Evolutionary conservation across 2,329 filamentous ascomycete genomes (phyloP).

Genomic region (Cylindrodendrum hubeiense): DNA sequence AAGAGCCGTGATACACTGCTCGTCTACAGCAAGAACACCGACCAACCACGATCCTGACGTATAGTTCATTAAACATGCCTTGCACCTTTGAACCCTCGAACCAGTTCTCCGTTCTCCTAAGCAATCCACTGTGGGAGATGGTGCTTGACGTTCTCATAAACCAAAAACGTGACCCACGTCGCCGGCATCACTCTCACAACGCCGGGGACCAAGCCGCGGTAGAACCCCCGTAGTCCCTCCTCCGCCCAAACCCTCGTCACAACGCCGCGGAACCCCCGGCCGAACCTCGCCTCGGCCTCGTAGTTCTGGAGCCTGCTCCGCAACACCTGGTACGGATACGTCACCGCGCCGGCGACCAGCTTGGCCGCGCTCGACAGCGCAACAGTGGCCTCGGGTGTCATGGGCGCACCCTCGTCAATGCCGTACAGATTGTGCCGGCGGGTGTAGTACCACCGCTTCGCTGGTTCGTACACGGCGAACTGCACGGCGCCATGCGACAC

Average conservation of each 20-base stretch:
- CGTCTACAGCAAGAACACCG: constrained; percentile 5
- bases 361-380: constrained; percentile 85
- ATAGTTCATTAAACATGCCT: neutral
- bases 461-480: constrained; percentile 91
- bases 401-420: constrained; percentile 40
- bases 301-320: constrained; percentile 91
- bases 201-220: constrained; percentile 90
- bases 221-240: constrained; percentile 88
- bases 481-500: constrained; percentile 94
- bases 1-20: neutral
- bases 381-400: constrained; percentile 83
- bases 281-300: constrained; percentile 81
- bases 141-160: constrained; percentile 93
- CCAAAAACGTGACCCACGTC: constrained; percentile 95
- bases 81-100: constrained; percentile 12
- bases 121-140: constrained; percentile 67
- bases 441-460: constrained; percentile 69
- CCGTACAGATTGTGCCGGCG: constrained; percentile 45
- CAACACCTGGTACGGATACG: constrained; percentile 96
- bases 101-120: constrained; percentile 15
- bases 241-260: constrained; percentile 79
- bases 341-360: constrained; percentile 87
- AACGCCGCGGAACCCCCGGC: constrained; percentile 77
- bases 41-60: neutral
- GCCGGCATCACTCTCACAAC: constrained; percentile 92